Conservation (phyloP, 805 yeast genomes). For the Kodamaea lidongshanica region DNA sequence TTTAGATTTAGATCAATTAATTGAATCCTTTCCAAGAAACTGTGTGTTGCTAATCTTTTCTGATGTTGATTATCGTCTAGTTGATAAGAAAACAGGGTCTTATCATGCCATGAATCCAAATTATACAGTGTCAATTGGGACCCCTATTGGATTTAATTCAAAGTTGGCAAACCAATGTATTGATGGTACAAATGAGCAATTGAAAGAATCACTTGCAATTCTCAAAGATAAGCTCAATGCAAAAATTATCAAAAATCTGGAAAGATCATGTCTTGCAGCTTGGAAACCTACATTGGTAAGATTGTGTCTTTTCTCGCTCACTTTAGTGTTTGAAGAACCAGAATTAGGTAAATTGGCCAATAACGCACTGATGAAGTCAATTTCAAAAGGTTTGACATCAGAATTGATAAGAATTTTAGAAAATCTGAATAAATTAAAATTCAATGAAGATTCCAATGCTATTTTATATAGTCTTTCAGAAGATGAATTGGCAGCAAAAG, state of each 20-base stretch:
- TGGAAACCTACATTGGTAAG: constrained; percentile 1
- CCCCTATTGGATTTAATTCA: no score
- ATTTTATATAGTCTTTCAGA: neutral
- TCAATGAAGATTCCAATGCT: neutral
- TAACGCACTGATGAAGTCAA: neutral
- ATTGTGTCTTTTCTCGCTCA: constrained; percentile 3
- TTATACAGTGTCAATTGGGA: neutral
- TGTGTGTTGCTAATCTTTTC: constrained; percentile 2
- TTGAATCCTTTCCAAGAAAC: neutral
- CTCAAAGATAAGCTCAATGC: no score
- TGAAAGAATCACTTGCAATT: neutral
- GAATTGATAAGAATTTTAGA: constrained; percentile 10
- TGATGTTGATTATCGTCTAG: constrained; percentile 5
- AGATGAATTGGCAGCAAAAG: constrained; percentile 1
- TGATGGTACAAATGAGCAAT: neutral
- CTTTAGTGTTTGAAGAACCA: constrained; percentile 5
- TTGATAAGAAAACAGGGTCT: constrained; percentile 1
- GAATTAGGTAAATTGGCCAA: constrained; percentile 2
- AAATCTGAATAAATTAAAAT: constrained; percentile 5
- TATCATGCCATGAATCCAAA: constrained; percentile 4
- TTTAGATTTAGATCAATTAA: neutral
- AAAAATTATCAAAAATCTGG: neutral
- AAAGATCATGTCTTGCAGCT: neutral
- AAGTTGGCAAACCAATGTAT: no score
- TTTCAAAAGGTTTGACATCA: constrained; percentile 2